A percentile compares a stretch with the other conserved stretches of the same genome.
Evolutionary conservation across 306 rosid genomes (phyloP).

Genomic region (Cucurbita maxima): DNA sequence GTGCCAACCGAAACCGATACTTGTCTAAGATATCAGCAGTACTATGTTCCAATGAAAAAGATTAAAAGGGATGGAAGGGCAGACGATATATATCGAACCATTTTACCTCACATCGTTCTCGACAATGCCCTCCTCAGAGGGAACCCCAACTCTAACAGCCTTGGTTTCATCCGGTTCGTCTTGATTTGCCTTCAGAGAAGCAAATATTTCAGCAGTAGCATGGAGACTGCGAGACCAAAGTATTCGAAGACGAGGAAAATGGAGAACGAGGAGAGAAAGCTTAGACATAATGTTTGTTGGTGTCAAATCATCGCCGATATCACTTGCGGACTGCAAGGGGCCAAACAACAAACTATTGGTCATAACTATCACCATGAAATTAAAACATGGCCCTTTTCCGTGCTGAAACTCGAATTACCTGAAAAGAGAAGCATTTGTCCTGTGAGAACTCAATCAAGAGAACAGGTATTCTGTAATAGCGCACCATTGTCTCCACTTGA

Average conservation of each 20-base stretch:
- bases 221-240: constrained; percentile 94
- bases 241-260: constrained; percentile 82
- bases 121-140: constrained; percentile 84
- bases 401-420: constrained; percentile 33
- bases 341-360: constrained; percentile 7
- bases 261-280: constrained; percentile 76
- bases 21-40: neutral
- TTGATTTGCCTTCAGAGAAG: constrained; percentile 79
- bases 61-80: too few species aligned
- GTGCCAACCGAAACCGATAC: neutral
- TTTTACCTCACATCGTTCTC: constrained; percentile 80
- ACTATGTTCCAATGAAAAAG: neutral
- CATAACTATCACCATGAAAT: constrained; percentile 1
- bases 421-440: constrained; percentile 94
- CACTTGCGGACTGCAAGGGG: constrained; percentile 72
- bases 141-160: constrained; percentile 90
- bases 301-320: constrained; percentile 87
- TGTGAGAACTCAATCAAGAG: constrained; percentile 91
- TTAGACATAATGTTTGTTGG: constrained; percentile 81
- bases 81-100: neutral
- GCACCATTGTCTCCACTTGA: constrained; percentile 91
- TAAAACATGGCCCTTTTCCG: neutral
- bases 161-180: constrained; percentile 82
- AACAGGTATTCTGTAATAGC: constrained; percentile 86
- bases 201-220: constrained; percentile 85